A percentile compares a stretch with the other conserved stretches of the same genome.
These are phyloP conservation scores for Leccinellum rugosiceps DNA, from an alignment of 768 basidiomycete species.

Conservation along the genomic window DNA sequence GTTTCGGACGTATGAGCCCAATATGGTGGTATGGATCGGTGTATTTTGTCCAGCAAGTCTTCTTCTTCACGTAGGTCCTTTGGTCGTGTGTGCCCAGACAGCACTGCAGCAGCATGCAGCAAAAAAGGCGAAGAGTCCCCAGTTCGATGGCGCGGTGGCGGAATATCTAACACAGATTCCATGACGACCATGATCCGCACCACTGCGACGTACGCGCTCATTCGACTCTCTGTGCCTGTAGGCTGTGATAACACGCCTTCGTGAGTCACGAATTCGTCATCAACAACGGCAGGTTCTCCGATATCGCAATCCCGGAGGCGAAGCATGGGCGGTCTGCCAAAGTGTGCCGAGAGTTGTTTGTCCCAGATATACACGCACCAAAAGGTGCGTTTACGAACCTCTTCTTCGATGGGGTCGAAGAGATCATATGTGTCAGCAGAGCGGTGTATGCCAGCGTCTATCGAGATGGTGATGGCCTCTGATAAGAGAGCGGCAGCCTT, in stretches of 20 bases:
- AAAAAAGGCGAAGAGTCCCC: conserved; percentile 78
- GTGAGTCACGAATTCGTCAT: conserved; percentile 84
- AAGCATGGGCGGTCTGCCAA: conserved; percentile 85
- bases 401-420: conserved; percentile 87
- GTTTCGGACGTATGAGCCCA: conserved; percentile 84
- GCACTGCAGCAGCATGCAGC: conserved; percentile 61
- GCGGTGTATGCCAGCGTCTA: conserved; percentile 88
- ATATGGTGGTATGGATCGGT: conserved; percentile 62
- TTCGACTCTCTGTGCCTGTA: conserved; percentile 66
- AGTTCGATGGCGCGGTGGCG: conserved; percentile 55
- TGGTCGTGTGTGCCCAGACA: conserved; percentile 58
- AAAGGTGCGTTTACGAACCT: conserved; percentile 91
- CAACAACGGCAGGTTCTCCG: conserved; percentile 79
- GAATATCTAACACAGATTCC: conserved; percentile 83
- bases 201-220: conserved; percentile 76
- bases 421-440: conserved; percentile 81
- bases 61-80: conserved; percentile 80
- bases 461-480: conserved; percentile 81
- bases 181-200: conserved; percentile 83
- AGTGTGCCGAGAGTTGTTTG: conserved; percentile 86
- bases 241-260: conserved; percentile 68
- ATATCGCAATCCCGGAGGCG: conserved; percentile 89
- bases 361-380: conserved; percentile 98
- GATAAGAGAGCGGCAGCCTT: conserved; percentile 84
- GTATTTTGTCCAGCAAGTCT: conserved; percentile 75